Evolutionary conservation across 257 asterid genomes (phyloP), one percentile per base, ranked within the genome.

Genomic region (Catharanthus roseus): DNA sequence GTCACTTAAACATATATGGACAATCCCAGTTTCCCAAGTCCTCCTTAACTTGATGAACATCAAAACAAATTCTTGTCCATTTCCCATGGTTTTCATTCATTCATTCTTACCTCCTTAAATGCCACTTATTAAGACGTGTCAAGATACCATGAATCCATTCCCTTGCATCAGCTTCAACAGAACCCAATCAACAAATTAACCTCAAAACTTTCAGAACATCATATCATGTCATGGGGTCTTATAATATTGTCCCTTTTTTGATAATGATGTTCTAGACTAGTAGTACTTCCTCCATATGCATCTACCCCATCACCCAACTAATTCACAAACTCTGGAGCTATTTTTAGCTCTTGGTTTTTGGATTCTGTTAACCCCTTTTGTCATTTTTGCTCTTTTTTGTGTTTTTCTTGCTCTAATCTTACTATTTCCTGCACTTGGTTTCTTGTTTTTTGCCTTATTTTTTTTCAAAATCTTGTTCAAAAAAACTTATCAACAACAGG

Each of bases 351-450:
- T 69, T 26, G 11, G 70, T 39, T 57, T 69, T 38, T 60, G 79
- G 41, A 8, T 69, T 13, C 51, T 61, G 4, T 68, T 75, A 15
- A 56, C 53, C 34, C 79, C 71, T 15, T 60, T 38, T 3, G n/a
- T 75, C 33, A 13, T 69, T 24, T 34, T 39, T 19, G 56, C 70
- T 16, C 47, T 74, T 2, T 13, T 69, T 44, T 53, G n/a, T 39
- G 26, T 67, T 6, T 65, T 70, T 42, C 45, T 74, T 6, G 33
- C 74, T 8, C 67, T 75, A 38, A 13, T 69, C 50, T 26, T 56
- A 28, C 65, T 65, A 21, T 76, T 57, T 34, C 80, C 73, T 55
- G 56, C 47, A 23, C 53, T 47, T 19, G 71, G 63, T 19, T 13
- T 66, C 19, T 66, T 55, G 57, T 18, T 67, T 24, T 63, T 63